These are phyloP conservation scores for Aaosphaeria pasadenensis DNA, from an alignment of 2,329 filamentous ascomycete genomes.

Conservation along the genomic window DNA sequence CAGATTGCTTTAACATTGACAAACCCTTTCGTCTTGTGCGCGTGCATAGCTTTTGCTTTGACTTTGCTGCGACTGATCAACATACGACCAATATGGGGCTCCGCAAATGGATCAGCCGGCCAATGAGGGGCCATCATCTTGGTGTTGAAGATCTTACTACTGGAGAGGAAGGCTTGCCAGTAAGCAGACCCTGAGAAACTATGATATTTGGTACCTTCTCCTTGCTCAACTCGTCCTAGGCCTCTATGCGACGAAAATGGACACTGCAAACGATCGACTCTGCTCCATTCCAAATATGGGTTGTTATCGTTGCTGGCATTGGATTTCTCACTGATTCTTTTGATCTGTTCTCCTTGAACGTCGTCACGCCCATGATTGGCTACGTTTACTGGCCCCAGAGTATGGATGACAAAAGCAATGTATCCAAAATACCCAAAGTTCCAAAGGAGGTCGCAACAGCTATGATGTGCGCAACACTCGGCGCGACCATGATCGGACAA, in stretches of 20 bases:
- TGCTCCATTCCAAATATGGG: slow-evolving; percentile 32
- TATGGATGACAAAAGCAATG: slow-evolving; percentile 6
- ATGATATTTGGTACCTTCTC: neutral
- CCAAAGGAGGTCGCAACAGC: slow-evolving; percentile 33
- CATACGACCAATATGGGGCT: slow-evolving; percentile 17
- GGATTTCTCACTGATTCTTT: slow-evolving; percentile 42
- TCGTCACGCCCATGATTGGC: slow-evolving; percentile 39
- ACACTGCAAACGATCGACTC: slow-evolving; percentile 31
- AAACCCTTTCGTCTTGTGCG: neutral
- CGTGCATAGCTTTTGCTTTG: neutral
- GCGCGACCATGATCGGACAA: slow-evolving; percentile 38
- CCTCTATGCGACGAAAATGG: slow-evolving; percentile 27
- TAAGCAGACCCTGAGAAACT: slow-evolving; percentile 8
- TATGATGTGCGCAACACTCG: slow-evolving; percentile 38
- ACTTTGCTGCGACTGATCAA: neutral
- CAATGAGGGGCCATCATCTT: slow-evolving; percentile 25
- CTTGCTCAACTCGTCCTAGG: slow-evolving; percentile 11
- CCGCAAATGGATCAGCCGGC: slow-evolving; percentile 28
- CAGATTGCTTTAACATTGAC: too few relatives aligned
- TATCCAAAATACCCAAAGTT: slow-evolving; percentile 15
- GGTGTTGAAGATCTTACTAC: slow-evolving; percentile 30
- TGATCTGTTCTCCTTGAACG: slow-evolving; percentile 39
- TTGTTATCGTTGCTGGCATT: slow-evolving; percentile 39
- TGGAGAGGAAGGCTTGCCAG: slow-evolving; percentile 29
- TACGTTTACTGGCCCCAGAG: slow-evolving; percentile 38